phyloP scores from a whole-genome alignment of 805 yeast genomes.

The Starmerella ratchasimensis region DNA sequence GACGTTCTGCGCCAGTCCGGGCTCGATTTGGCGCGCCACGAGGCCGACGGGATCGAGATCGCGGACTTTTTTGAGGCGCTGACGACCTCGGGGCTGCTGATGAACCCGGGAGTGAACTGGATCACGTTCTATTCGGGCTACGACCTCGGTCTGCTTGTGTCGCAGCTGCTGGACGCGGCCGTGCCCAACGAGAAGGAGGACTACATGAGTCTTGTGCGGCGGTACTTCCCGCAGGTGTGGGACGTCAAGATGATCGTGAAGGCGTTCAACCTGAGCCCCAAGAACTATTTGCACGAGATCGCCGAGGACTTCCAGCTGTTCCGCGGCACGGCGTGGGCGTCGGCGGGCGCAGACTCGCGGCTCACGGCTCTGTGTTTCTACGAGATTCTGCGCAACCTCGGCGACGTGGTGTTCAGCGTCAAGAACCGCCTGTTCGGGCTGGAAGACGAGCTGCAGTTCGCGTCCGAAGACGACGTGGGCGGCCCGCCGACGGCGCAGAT shows the following conservation, averaged over 20 bases:
- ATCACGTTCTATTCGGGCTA: conserved; percentile 87
- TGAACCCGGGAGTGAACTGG: conserved; percentile 68
- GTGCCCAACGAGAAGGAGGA: conserved; percentile 75
- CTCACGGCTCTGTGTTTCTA: conserved; percentile 33
- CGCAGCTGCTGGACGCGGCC: conserved; percentile 55
- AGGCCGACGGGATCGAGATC: conserved; percentile 62
- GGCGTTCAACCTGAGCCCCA: conserved; percentile 26
- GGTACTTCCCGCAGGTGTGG: conserved; percentile 67
- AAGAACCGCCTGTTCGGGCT: conserved; percentile 30
- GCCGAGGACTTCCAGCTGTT: conserved; percentile 33
- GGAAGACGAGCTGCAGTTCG: conserved; percentile 20
- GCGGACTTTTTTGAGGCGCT: conserved; percentile 71
- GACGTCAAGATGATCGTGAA: conserved; percentile 52
- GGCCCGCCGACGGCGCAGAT: neutral
- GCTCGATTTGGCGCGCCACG: conserved; percentile 62
- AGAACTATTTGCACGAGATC: conserved; percentile 26
- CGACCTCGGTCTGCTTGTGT: conserved; percentile 78
- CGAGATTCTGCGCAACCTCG: conserved; percentile 28
- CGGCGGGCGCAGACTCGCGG: conserved; percentile 35
- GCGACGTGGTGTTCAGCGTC: conserved; percentile 24
- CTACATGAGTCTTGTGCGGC: conserved; percentile 53
- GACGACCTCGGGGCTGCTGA: conserved; percentile 71
- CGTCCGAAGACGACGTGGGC: conserved; percentile 12
- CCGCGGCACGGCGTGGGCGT: conserved; percentile 27
- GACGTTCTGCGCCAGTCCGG: conserved; percentile 72